phyloP scores from a whole-genome alignment of 352 stramenopile genomes.

The Phytophthora pini region DNA sequence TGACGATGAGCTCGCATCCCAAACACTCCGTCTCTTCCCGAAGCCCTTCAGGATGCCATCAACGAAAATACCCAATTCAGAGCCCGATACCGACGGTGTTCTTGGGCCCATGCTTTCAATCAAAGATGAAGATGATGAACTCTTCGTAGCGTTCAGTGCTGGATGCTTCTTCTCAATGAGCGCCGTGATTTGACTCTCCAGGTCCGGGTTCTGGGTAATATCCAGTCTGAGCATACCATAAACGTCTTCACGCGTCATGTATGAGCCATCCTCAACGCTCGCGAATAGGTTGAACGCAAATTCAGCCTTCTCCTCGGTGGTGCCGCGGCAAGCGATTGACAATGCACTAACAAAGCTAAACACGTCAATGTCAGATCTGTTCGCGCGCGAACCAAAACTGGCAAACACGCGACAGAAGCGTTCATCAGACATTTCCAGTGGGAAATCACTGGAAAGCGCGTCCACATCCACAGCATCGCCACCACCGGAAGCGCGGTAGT shows the following conservation, averaged over 20 bases:
- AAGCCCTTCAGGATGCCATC: slow-evolving; percentile 75
- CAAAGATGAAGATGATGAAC: slow-evolving; percentile 55
- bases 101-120: slow-evolving; percentile 61
- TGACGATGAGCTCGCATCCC: slow-evolving; percentile 36
- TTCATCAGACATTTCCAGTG: slow-evolving; percentile 86
- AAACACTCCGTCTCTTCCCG: slow-evolving; percentile 44
- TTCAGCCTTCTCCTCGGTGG: slow-evolving; percentile 68
- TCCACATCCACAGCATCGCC: slow-evolving; percentile 82
- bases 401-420: slow-evolving; percentile 79
- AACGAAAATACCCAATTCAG: slow-evolving; percentile 82
- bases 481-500: slow-evolving; percentile 74
- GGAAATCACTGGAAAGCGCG: slow-evolving; percentile 78
- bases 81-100: slow-evolving; percentile 79
- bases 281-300: slow-evolving; percentile 88
- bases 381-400: slow-evolving; percentile 81
- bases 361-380: slow-evolving; percentile 82
- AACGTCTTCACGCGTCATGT: slow-evolving; percentile 84
- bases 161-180: slow-evolving; percentile 73
- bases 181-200: slow-evolving; percentile 68
- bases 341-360: slow-evolving; percentile 89
- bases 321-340: slow-evolving; percentile 78
- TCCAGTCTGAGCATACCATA: slow-evolving; percentile 87
- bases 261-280: slow-evolving; percentile 43
- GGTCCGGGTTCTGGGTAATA: slow-evolving; percentile 74
- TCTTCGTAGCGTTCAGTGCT: slow-evolving; percentile 51